phyloP scores from a whole-genome alignment of 768 basidiomycete species.

The Termitomyces bulborhizus region DNA sequence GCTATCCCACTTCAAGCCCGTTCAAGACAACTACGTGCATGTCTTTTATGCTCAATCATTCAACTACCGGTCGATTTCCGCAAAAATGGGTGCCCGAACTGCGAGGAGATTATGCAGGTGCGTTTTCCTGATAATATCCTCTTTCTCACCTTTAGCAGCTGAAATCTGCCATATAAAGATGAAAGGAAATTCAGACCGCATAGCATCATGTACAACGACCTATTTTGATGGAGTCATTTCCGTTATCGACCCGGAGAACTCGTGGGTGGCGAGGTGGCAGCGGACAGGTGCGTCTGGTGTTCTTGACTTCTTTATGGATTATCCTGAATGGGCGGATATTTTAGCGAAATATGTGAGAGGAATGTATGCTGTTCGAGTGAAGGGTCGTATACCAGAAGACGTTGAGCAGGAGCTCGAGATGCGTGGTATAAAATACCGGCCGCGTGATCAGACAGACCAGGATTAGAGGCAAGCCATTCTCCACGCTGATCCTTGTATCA shows the following conservation, averaged over 20 bases:
- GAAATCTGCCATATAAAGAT: slow-evolving; percentile 43
- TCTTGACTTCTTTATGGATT: background rate
- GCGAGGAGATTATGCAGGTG: slow-evolving; percentile 92
- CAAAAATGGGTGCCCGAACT: slow-evolving; percentile 90
- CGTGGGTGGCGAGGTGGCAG: slow-evolving; percentile 98
- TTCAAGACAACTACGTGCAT: slow-evolving; percentile 79
- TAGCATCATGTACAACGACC: slow-evolving; percentile 81
- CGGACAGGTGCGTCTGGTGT: slow-evolving; percentile 75
- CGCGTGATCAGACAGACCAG: slow-evolving; percentile 73
- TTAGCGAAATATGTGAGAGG: slow-evolving; percentile 87
- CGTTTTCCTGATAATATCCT: slow-evolving; percentile 11
- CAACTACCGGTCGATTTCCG: slow-evolving; percentile 81
- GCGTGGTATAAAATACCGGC: slow-evolving; percentile 79
- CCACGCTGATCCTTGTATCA: background rate
- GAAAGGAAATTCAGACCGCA: slow-evolving; percentile 80
- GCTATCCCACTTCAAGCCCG: slow-evolving; percentile 52
- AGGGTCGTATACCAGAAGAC: slow-evolving; percentile 80
- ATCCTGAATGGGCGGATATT: background rate
- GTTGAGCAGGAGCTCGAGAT: slow-evolving; percentile 75
- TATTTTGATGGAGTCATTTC: slow-evolving; percentile 92
- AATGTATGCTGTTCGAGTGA: slow-evolving; percentile 89
- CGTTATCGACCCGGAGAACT: slow-evolving; percentile 76
- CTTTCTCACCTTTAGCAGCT: background rate
- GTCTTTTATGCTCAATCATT: slow-evolving; percentile 89
- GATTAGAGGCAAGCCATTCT: slow-evolving; percentile 31